A percentile compares a stretch with the other conserved stretches of the same genome.
phyloP scores from a whole-genome alignment of 148 eudicot species.

The Heliamphora exappendiculata region DNA sequence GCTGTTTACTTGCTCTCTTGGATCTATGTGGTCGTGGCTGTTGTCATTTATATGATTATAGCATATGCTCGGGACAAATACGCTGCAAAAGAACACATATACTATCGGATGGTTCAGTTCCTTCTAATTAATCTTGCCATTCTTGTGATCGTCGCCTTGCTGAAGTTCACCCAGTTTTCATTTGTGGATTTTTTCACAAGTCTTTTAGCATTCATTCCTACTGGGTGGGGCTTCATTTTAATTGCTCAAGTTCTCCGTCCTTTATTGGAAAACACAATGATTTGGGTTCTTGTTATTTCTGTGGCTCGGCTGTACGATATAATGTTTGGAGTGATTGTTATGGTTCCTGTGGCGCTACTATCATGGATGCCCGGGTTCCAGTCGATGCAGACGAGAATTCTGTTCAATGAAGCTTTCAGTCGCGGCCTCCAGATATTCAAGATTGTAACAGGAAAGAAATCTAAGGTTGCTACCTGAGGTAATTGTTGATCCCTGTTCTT shows the following conservation, averaged over 20 bases:
- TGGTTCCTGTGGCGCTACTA: conserved; percentile 67
- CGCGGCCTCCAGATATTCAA: conserved; percentile 72
- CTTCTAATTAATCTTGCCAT: conserved; percentile 15
- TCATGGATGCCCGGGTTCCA: conserved; percentile 93
- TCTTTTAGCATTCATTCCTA: conserved; percentile 40
- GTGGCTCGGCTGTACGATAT: conserved; percentile 23
- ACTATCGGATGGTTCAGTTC: conserved; percentile 50
- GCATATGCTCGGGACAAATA: conserved; percentile 17
- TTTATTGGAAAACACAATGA: conserved; percentile 10
- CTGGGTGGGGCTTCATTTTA: conserved; percentile 28
- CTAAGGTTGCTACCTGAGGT: conserved; percentile 33
- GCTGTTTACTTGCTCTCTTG: conserved; percentile 76
- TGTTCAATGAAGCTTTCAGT: conserved; percentile 85
- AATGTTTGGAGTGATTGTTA: conserved; percentile 61
- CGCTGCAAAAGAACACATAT: conserved; percentile 30
- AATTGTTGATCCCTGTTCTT: background rate
- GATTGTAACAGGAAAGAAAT: conserved; percentile 60
- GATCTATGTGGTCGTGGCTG: conserved; percentile 45
- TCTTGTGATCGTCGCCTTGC: conserved; percentile 13
- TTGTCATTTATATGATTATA: conserved; percentile 7
- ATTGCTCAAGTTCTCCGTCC: conserved; percentile 28
- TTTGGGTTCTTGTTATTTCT: conserved; percentile 26
- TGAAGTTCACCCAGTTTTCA: conserved; percentile 19
- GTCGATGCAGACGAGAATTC: conserved; percentile 83
- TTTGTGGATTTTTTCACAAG: conserved; percentile 43